Evolutionary conservation across 1,284 basidiomycete species (phyloP).

Genomic region (Ceratobasidium papillatum): DNA sequence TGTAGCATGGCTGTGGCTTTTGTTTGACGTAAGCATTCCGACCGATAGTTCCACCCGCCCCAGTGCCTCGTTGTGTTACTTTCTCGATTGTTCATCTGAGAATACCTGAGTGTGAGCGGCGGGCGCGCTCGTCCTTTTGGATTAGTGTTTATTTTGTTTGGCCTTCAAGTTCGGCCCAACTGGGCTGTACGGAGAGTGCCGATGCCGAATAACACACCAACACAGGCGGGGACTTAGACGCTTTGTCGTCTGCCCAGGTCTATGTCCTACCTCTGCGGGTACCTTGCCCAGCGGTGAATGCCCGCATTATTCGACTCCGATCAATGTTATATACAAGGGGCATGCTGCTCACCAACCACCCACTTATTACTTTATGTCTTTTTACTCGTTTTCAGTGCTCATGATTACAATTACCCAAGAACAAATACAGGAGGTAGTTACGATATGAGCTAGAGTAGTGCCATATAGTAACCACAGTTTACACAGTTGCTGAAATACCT

Average conservation of each 20-base stretch:
- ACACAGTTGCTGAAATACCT: not conserved
- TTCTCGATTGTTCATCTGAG: not conserved
- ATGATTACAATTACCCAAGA: not conserved
- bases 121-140: no score
- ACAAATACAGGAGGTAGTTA: not conserved
- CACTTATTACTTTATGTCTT: not conserved
- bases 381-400: not conserved
- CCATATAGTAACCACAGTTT: not conserved
- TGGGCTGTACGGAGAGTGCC: no score
- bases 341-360: not conserved
- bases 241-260: not conserved
- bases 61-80: not conserved
- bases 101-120: no score
- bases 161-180: no score
- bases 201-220: no score
- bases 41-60: not conserved
- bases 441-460: not conserved
- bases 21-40: not conserved
- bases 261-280: not conserved
- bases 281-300: not conserved
- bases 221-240: not conserved
- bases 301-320: not conserved
- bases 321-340: not conserved
- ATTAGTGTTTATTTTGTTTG: no score
- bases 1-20: not conserved